These are phyloP conservation scores for Millerago galiae DNA, from an alignment of 805 yeast genomes.

Conservation along the genomic window DNA sequence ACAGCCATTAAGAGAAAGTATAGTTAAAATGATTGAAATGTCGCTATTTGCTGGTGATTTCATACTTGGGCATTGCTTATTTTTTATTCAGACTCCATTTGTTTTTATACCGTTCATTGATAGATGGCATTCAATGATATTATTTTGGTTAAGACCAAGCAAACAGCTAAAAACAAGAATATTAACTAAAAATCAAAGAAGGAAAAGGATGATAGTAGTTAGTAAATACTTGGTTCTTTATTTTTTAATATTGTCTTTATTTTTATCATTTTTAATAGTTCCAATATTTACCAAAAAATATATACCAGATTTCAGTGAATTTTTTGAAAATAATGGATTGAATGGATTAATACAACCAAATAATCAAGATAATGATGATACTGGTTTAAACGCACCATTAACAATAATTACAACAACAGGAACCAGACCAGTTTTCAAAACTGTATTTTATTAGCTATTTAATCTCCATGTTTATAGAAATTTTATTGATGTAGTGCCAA, in stretches of 20 bases:
- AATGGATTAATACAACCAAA: constrained; percentile 54
- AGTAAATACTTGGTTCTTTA: constrained; percentile 42
- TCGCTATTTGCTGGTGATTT: constrained; percentile 64
- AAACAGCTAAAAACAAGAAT: constrained; percentile 30
- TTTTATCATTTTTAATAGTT: constrained; percentile 35
- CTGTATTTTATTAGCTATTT: constrained; percentile 17
- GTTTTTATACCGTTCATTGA: constrained; percentile 59
- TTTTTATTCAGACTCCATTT: constrained; percentile 55
- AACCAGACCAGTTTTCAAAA: constrained; percentile 25
- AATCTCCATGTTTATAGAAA: background rate
- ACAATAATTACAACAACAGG: constrained; percentile 35
- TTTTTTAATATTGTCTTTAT: constrained; percentile 32
- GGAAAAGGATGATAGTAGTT: constrained; percentile 35
- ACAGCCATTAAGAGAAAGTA: constrained; percentile 59
- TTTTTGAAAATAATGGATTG: constrained; percentile 19
- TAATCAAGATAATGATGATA: constrained; percentile 56
- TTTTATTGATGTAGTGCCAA: background rate
- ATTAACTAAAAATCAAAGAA: constrained; percentile 32
- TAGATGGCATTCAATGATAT: constrained; percentile 57
- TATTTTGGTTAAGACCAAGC: constrained; percentile 62
- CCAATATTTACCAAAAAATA: constrained; percentile 38
- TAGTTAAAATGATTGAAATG: constrained; percentile 60
- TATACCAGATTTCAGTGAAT: constrained; percentile 22
- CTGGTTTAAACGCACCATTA: constrained; percentile 51
- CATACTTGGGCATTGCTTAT: constrained; percentile 48